Base-by-base conservation (phyloP, 345 rosid genomes). In the Salix exigua region DNA sequence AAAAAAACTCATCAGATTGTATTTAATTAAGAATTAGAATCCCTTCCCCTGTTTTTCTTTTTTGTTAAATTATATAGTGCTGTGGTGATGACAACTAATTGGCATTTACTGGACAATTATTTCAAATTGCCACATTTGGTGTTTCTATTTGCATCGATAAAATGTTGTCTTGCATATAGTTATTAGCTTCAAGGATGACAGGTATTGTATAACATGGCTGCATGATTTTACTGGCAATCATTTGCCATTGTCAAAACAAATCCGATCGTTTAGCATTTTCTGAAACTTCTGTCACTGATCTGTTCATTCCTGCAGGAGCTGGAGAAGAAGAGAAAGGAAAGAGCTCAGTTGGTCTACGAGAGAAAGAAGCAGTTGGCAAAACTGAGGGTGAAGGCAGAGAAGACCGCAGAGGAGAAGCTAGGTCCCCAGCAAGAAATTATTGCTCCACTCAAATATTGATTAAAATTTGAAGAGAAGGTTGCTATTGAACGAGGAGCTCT, bases 321-420 rank as follows among this genome's bases (percentile, higher is more conserved):
- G 6, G 98, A 94, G 88, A 86, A 73, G 64, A 94, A 90, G 98
- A 90, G 98, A 81, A 94, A 94, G 84, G 97, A 94, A 75, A 91
- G 87, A 80, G 70, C 95, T 50, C 89, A 91, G 77, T 81, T 86
- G 50, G 79, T 70, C 2, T 93, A 91, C 35, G 95, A 94, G 85
- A 86, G 91, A 78, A 94, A 88, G 88, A 94, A 94, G 90, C 94
- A 90, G 82, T 79, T 94, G 74, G 84, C 70, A 79, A 94, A 94
- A 71, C 90, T 94, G 66, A 87, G 91, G 83, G 83, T 84, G 17
- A 93, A 91, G 84, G 98, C 95, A 48, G 97, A 90, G 87, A 90
- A 88, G 79, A 83, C 77, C 51, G 97, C 91, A 1, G 95, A 91
- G 75, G 98, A 90, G 83, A 91, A 91, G 80, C 94, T 94, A 44